Percentiles rank a stretch among this genome's conserved stretches.
These are phyloP conservation scores for Hyphopichia buzzinii DNA, from an alignment of 1,139 yeast species.

Conservation along the genomic window DNA sequence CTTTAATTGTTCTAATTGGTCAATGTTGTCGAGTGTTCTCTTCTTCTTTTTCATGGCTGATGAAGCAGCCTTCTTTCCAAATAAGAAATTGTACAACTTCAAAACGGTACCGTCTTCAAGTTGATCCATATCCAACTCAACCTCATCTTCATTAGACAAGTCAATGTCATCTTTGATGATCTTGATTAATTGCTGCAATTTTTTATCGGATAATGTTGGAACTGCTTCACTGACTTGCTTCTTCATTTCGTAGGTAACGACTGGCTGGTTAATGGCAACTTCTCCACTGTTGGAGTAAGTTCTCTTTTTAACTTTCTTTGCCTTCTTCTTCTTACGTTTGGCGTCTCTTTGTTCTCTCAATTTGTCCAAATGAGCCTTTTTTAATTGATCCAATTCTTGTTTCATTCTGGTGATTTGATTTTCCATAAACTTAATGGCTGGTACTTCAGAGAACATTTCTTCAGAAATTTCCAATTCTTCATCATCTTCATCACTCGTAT, in stretches of 20 bases:
- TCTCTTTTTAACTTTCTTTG: constrained; percentile 20
- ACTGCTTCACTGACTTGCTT: constrained; percentile 88
- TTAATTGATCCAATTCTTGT: constrained; percentile 76
- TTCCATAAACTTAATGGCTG: constrained; percentile 87
- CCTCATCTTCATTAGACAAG: constrained; percentile 73
- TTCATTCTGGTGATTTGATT: constrained; percentile 85
- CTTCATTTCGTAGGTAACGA: constrained; percentile 93
- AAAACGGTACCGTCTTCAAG: constrained; percentile 81
- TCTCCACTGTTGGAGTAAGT: constrained; percentile 11
- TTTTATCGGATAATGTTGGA: constrained; percentile 73
- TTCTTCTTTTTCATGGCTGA: constrained; percentile 46
- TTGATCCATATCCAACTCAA: constrained; percentile 94
- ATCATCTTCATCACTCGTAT: constrained; percentile 46
- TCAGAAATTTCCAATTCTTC: constrained; percentile 76
- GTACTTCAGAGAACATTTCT: constrained; percentile 65
- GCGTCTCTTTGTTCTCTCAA: constrained; percentile 46
- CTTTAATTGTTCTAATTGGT: constrained; percentile 81
- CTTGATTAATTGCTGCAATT: constrained; percentile 77
- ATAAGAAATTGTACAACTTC: constrained; percentile 78
- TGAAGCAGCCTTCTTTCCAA: constrained; percentile 52
- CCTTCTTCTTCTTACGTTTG: constrained; percentile 49
- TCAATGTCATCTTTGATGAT: constrained; percentile 87
- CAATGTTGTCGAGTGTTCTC: constrained; percentile 57
- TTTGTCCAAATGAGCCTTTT: constrained; percentile 65
- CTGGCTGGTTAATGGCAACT: constrained; percentile 23